Evolutionary conservation across 306 rosid species (phyloP).

Genomic region (Acacia crassicarpa): DNA sequence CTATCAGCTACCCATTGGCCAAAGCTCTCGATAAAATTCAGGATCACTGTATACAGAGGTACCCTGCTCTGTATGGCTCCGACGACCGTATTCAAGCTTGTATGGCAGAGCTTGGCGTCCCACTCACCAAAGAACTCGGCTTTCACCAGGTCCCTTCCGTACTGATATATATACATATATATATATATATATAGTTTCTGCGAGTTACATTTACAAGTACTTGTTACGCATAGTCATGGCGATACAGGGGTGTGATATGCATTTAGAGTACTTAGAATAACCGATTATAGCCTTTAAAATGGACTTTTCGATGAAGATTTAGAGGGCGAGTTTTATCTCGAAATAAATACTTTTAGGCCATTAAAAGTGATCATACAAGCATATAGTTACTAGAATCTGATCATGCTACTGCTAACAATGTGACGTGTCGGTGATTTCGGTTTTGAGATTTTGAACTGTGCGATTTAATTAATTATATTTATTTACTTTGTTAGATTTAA

Average conservation of each 20-base stretch:
- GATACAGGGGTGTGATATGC: background rate
- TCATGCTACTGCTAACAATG: background rate
- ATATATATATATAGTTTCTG: background rate
- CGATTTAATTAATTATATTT: background rate
- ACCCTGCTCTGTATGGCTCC: slow-evolving; percentile 84
- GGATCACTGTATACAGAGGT: slow-evolving; percentile 78
- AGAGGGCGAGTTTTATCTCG: too few species aligned
- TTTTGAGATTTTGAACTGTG: too few species aligned
- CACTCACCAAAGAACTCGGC: slow-evolving; percentile 90
- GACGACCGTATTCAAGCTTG: slow-evolving; percentile 98
- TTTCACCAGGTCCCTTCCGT: slow-evolving; percentile 77
- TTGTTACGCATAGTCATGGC: background rate
- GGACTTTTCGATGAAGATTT: too few species aligned
- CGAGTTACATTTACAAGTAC: background rate
- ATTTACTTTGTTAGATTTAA: background rate
- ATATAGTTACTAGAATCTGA: background rate
- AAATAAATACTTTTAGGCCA: too few species aligned
- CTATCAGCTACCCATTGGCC: slow-evolving; percentile 80
- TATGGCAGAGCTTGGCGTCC: slow-evolving; percentile 99
- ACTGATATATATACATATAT: background rate
- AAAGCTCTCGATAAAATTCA: slow-evolving; percentile 68
- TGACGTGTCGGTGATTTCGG: slow-evolving; percentile 4
- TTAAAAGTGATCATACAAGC: too few species aligned
- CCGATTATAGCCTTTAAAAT: too few species aligned
- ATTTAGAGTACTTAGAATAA: too few species aligned